Evolutionary conservation across 768 basidiomycete species (phyloP).

Genomic region (Imleria badia): DNA sequence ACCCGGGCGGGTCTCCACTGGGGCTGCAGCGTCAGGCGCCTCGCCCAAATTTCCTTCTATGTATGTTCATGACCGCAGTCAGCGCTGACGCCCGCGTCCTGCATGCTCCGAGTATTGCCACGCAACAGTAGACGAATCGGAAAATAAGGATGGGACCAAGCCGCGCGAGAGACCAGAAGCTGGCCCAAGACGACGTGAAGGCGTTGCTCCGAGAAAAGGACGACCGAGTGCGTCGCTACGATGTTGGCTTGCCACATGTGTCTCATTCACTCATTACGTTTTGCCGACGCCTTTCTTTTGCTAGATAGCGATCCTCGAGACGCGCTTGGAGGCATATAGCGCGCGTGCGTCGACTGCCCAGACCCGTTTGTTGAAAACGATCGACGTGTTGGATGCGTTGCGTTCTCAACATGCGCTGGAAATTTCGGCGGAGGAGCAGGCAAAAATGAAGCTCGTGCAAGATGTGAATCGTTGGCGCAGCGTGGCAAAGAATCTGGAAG

Average conservation of each 20-base stretch:
- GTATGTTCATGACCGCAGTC: conserved; percentile 8
- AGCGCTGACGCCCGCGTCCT: conserved; percentile 1
- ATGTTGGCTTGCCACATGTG: background rate
- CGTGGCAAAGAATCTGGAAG: conserved; percentile 37
- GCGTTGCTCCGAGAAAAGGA: conserved; percentile 26
- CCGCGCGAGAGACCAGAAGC: conserved; percentile 16
- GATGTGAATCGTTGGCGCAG: conserved; percentile 38
- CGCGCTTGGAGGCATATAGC: conserved; percentile 35
- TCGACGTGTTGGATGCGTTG: conserved; percentile 49
- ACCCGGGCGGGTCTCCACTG: background rate
- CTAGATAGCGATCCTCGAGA: conserved; percentile 31
- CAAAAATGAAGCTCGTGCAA: conserved; percentile 35
- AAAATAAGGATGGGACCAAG: conserved; percentile 27
- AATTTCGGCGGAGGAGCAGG: conserved; percentile 32
- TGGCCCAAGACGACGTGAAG: conserved; percentile 20
- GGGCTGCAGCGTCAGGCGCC: background rate
- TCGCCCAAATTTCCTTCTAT: conserved; percentile 18
- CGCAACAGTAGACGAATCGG: background rate
- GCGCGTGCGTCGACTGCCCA: conserved; percentile 45
- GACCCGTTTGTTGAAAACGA: conserved; percentile 45
- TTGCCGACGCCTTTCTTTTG: background rate
- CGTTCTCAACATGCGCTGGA: conserved; percentile 42
- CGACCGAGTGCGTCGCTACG: conserved; percentile 16
- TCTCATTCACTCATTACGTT: background rate
- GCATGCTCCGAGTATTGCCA: conserved; percentile 2